Percentiles rank a stretch among this genome's conserved stretches.
phyloP scores from a whole-genome alignment of 192 early-diverging fungal genomes.

The Entomortierella lignicola region DNA sequence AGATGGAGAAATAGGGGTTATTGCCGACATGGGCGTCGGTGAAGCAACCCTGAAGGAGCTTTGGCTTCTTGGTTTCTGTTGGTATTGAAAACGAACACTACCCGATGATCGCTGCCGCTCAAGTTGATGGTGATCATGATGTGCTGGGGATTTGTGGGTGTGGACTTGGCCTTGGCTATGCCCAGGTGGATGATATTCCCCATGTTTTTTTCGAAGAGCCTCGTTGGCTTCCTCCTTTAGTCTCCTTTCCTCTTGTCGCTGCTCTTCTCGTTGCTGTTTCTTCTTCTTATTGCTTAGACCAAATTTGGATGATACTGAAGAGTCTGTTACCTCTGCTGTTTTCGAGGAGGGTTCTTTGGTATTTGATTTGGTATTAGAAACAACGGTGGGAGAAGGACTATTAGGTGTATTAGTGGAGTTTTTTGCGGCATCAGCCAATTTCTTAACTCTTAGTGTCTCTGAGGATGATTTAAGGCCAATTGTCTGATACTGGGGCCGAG shows the following conservation, averaged over 20 bases:
- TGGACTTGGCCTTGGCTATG: slow-evolving; percentile 34
- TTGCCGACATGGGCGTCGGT: slow-evolving; percentile 3
- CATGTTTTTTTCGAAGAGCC: slow-evolving; percentile 44
- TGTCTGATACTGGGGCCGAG: slow-evolving; percentile 12
- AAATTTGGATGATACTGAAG: slow-evolving; percentile 10
- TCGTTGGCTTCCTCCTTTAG: slow-evolving; percentile 39
- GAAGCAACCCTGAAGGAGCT: slow-evolving; percentile 27
- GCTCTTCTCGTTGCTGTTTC: slow-evolving; percentile 17
- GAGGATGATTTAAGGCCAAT: slow-evolving; percentile 21
- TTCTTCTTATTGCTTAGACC: slow-evolving; percentile 32
- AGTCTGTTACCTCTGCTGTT: neutral
- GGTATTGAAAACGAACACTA: slow-evolving; percentile 9
- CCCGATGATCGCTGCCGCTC: slow-evolving; percentile 18
- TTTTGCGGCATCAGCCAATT: neutral
- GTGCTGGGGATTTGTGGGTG: slow-evolving; percentile 19
- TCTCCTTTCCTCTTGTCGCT: slow-evolving; percentile 25
- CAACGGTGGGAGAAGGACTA: slow-evolving; percentile 4
- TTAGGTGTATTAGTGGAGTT: neutral
- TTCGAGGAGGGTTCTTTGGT: neutral
- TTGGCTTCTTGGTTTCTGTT: neutral
- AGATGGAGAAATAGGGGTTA: slow-evolving; percentile 4
- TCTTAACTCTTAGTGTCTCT: slow-evolving; percentile 17
- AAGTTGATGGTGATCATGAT: slow-evolving; percentile 36
- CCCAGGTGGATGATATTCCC: slow-evolving; percentile 46
- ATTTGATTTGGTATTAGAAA: slow-evolving; percentile 4